Percentiles rank a stretch among this genome's conserved stretches.
phyloP scores from a whole-genome alignment of 305 asterid genomes.

The Solanum aculeatissimum region DNA sequence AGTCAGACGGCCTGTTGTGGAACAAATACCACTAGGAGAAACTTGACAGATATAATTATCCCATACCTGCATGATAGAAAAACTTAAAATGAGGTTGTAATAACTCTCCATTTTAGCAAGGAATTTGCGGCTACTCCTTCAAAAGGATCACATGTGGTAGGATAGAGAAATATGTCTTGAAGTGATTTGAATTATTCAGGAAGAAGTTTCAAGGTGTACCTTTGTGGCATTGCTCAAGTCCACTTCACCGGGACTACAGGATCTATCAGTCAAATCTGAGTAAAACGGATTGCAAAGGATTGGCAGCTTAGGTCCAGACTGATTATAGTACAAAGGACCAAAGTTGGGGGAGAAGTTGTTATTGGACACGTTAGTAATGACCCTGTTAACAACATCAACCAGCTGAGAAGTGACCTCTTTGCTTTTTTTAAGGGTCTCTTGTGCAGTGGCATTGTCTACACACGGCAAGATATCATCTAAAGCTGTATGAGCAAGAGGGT shows the following conservation, averaged over 20 bases:
- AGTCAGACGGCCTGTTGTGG: conserved; percentile 58
- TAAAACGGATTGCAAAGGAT: conserved; percentile 66
- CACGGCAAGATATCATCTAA: conserved; percentile 87
- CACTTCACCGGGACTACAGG: conserved; percentile 60
- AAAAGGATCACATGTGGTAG: neutral
- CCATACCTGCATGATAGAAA: conserved; percentile 47
- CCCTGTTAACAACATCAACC: conserved; percentile 40
- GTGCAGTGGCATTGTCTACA: conserved; percentile 83
- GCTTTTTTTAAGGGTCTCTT: conserved; percentile 56
- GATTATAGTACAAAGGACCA: conserved; percentile 60
- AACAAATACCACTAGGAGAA: conserved; percentile 42
- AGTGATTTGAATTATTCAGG: neutral
- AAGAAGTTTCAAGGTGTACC: conserved; percentile 22
- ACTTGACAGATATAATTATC: conserved; percentile 48
- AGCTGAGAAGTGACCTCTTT: conserved; percentile 73
- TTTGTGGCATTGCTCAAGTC: conserved; percentile 57
- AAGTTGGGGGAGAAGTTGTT: conserved; percentile 47
- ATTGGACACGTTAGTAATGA: conserved; percentile 60
- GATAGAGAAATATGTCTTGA: neutral
- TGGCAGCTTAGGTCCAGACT: conserved; percentile 76
- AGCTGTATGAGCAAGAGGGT: conserved; percentile 75
- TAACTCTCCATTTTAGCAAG: neutral
- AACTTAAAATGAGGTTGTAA: neutral
- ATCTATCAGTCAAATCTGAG: conserved; percentile 44
- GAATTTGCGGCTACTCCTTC: neutral